Evolutionary conservation across 1,139 yeast species (phyloP).

Genomic region (Wickerhamiella infanticola): DNA sequence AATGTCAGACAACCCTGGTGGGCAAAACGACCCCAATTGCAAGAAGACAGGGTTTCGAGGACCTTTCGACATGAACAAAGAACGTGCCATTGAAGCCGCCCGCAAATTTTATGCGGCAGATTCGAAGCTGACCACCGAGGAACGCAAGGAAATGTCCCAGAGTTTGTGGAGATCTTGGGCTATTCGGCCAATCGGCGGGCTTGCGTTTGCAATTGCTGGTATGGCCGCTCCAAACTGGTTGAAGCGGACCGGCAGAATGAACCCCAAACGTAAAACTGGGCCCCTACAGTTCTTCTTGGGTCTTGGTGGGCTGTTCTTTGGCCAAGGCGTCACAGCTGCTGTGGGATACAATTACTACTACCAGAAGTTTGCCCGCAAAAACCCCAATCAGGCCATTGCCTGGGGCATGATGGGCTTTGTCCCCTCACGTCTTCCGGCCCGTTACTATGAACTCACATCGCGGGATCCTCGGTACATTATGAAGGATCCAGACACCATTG

Average conservation of each 20-base stretch:
- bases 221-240: conserved; percentile 10
- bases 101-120: conserved; percentile 12
- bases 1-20: no score
- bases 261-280: conserved; percentile 3
- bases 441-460: conserved; percentile 17
- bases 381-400: conserved; percentile 13
- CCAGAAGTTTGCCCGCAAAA: conserved; percentile 7
- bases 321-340: conserved; percentile 11
- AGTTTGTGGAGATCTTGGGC: conserved; percentile 10
- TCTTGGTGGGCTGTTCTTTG: conserved; percentile 12
- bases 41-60: no score
- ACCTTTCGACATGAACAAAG: background rate
- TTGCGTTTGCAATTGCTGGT: conserved; percentile 11
- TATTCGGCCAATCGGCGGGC: conserved; percentile 10
- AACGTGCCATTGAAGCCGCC: conserved; percentile 7
- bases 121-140: conserved; percentile 8
- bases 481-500: conserved; percentile 19
- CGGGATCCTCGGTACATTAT: conserved; percentile 15
- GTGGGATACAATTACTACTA: conserved; percentile 11
- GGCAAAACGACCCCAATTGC: no score
- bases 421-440: conserved; percentile 20
- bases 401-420: conserved; percentile 13
- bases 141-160: conserved; percentile 9
- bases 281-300: conserved; percentile 11
- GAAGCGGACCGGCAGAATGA: conserved; percentile 5